Evolutionary conservation across 1,139 yeast genomes (phyloP).

Genomic region (Wickerhamiella pararugosa): DNA sequence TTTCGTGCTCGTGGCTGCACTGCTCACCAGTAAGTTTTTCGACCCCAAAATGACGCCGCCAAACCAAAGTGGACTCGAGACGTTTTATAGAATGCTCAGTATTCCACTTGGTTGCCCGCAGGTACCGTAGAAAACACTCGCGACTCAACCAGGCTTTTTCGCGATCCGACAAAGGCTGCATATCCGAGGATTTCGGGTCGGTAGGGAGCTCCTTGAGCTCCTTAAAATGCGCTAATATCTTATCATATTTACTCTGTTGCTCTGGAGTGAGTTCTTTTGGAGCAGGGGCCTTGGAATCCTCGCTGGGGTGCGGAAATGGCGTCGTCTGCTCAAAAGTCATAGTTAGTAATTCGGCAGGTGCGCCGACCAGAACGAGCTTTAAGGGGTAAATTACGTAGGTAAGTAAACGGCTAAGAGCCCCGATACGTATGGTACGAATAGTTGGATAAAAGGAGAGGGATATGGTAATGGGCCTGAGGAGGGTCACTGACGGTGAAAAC

Average conservation of each 20-base stretch:
- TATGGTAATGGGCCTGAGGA: constrained; percentile 70
- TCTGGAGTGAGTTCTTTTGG: constrained; percentile 35
- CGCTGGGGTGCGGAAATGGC: constrained; percentile 20
- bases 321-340: not conserved
- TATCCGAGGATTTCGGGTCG: constrained; percentile 27
- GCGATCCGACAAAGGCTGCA: constrained; percentile 32
- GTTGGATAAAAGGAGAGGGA: constrained; percentile 68
- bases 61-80: constrained; percentile 57
- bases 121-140: constrained; percentile 75
- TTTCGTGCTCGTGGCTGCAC: constrained; percentile 56
- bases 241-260: constrained; percentile 42
- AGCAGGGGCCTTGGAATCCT: constrained; percentile 36
- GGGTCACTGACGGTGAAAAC: constrained; percentile 48
- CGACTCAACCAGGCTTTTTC: constrained; percentile 86
- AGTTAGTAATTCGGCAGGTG: too few relatives aligned
- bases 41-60: constrained; percentile 91
- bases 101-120: constrained; percentile 87
- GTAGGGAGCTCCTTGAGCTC: constrained; percentile 31
- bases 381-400: too few relatives aligned
- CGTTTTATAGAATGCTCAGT: constrained; percentile 55
- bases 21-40: constrained; percentile 46
- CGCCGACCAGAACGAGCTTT: too few relatives aligned
- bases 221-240: constrained; percentile 45
- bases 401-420: constrained; percentile 36
- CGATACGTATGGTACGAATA: constrained; percentile 81